A percentile compares a stretch with the other conserved stretches of the same genome.
Evolutionary conservation across 345 rosid genomes (phyloP).

Genomic region (Citrus glauca): DNA sequence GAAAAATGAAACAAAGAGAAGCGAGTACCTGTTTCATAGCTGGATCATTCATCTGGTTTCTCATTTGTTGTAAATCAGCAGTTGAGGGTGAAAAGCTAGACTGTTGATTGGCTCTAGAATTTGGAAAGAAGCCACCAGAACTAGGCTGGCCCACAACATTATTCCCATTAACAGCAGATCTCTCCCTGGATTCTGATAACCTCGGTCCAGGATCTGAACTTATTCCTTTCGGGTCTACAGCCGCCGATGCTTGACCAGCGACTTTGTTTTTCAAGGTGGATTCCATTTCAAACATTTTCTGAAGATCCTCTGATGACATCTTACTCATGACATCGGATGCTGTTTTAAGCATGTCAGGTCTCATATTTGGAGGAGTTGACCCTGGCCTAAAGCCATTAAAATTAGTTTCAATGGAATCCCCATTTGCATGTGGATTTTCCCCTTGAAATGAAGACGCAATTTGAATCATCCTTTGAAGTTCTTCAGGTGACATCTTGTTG

Average conservation of each 20-base stretch:
- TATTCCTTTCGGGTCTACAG: conserved; percentile 13
- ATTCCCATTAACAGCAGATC: conserved; percentile 26
- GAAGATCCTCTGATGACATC: conserved; percentile 76
- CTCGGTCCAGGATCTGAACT: conserved; percentile 24
- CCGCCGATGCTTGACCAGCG: conserved; percentile 32
- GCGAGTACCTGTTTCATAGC: conserved; percentile 74
- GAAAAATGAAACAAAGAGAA: neutral
- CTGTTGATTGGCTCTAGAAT: conserved; percentile 38
- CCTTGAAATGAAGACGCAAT: conserved; percentile 74
- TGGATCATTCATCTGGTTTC: conserved; percentile 94
- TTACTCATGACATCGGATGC: conserved; percentile 82
- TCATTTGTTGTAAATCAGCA: conserved; percentile 80
- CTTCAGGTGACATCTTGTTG: conserved; percentile 83
- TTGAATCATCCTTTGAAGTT: conserved; percentile 80
- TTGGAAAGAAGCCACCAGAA: conserved; percentile 34
- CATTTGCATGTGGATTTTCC: conserved; percentile 36
- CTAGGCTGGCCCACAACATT: conserved; percentile 44
- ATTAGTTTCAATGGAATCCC: conserved; percentile 27
- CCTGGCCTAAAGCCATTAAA: conserved; percentile 40
- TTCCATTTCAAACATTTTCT: conserved; percentile 83
- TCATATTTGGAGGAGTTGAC: conserved; percentile 40
- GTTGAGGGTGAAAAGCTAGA: conserved; percentile 55
- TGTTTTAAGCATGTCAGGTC: conserved; percentile 79
- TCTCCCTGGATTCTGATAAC: conserved; percentile 27
- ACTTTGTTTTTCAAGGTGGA: conserved; percentile 50